Evolutionary conservation across 495 filamentous ascomycete species (phyloP), one percentile per base, ranked within the genome.

Genomic region (Penicillium macrosclerotiorum): DNA sequence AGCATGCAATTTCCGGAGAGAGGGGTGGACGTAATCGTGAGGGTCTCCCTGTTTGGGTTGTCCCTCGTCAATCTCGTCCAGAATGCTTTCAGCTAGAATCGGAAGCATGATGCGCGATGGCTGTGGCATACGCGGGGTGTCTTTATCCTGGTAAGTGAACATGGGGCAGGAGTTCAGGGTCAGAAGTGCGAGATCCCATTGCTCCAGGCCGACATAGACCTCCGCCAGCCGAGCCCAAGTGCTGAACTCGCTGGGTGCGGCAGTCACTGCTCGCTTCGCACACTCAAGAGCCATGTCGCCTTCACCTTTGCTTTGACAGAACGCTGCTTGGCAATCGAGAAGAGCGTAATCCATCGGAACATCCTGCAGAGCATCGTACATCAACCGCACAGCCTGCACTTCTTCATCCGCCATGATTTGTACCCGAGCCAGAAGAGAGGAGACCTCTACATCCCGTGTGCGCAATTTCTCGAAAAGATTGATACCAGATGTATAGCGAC

Each of bases 141-240:
- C 93, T 55, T 96, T 96, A 64, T 98, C 93, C 63, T 96, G 92
- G 67, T 97, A 96, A 6, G 93, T 97, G 64, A 98, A 98, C 93
- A 98, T 98, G 3, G 93, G 93, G 51, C 94, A 98, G 3, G 92
- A 96, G 68, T 98, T 98, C n/a, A 98, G 75, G 4, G 94, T 98
- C 7, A 95, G 81, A 13, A 98, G 77, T 2, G 94, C 93, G 27
- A 87, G 58, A 54, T 96, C 93, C 88, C 92, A 98, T 62, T 91
- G 86, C 64, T 98, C 93, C 59, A 95, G 74, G 33, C 82, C 77
- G 37, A 97, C 84, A 47, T 97, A 98, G 16, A 97, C 83, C 60
- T 96, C 89, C 3, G 90, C 92, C 39, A 98, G 67, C 44, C 90
- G 76, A 38, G 93, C 94, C 93, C 93, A 98, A 2, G 93, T 97